A percentile compares a stretch with the other conserved stretches of the same genome.
These are phyloP conservation scores for Leonotis leonurus DNA, from an alignment of 257 asterid species.

Conservation along the genomic window DNA sequence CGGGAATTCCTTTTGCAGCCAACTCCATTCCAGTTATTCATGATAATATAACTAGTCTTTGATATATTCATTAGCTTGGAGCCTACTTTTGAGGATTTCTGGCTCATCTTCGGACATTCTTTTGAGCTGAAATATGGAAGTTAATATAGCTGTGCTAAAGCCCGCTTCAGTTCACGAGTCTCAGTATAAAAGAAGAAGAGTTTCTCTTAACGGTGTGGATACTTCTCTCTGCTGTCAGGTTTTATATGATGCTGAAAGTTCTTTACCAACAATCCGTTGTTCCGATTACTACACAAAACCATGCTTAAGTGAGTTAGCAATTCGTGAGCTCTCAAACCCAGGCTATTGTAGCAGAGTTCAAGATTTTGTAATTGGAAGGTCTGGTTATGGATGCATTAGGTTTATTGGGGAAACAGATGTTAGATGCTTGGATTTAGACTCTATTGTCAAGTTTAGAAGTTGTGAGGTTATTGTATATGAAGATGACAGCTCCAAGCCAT, in stretches of 20 bases:
- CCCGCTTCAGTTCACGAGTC: slow-evolving; percentile 27
- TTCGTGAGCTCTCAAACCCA: slow-evolving; percentile 45
- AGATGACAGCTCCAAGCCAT: slow-evolving; percentile 69
- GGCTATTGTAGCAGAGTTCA: slow-evolving; percentile 75
- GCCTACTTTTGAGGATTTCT: not conserved
- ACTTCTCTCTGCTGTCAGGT: slow-evolving; percentile 19
- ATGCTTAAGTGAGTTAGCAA: slow-evolving; percentile 65
- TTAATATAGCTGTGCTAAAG: slow-evolving; percentile 22
- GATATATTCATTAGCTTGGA: not conserved
- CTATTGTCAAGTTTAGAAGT: slow-evolving; percentile 50
- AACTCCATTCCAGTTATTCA: too few relatives aligned
- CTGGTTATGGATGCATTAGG: slow-evolving; percentile 60
- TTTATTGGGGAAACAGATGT: slow-evolving; percentile 79
- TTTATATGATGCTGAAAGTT: slow-evolving; percentile 24
- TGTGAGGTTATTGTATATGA: slow-evolving; percentile 69
- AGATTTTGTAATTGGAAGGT: slow-evolving; percentile 74
- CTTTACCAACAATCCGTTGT: slow-evolving; percentile 47
- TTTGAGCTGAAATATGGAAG: slow-evolving; percentile 34
- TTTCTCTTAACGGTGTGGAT: slow-evolving; percentile 33
- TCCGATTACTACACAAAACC: slow-evolving; percentile 76
- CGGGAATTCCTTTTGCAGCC: too few relatives aligned
- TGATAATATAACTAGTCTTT: too few relatives aligned
- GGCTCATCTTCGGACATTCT: too few relatives aligned
- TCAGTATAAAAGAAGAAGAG: slow-evolving; percentile 58
- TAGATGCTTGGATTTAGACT: slow-evolving; percentile 70